phyloP scores from a whole-genome alignment of 1,284 basidiomycete species.

The Cryptococcus sp. region DNA sequence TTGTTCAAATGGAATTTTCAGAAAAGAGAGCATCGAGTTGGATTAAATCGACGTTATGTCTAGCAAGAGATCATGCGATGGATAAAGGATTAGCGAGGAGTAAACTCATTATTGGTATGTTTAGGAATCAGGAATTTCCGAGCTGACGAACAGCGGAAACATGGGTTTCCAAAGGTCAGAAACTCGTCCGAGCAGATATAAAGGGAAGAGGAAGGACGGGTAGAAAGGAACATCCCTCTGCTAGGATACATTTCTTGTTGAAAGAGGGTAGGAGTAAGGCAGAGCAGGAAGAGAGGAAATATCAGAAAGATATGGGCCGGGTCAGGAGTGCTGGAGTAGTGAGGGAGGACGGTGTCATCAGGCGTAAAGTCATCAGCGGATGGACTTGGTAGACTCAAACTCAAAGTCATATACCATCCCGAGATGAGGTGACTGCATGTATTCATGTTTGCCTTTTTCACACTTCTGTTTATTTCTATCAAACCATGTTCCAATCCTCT shows the following conservation, averaged over 20 bases:
- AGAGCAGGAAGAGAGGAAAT: conserved; percentile 62
- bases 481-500: neutral
- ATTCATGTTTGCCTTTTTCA: neutral
- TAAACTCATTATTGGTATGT: conserved; percentile 78
- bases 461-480: neutral
- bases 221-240: conserved; percentile 69
- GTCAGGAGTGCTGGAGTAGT: conserved; percentile 73
- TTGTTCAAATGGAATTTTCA: conserved; percentile 93
- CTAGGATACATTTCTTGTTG: conserved; percentile 72
- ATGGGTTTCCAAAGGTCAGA: conserved; percentile 85
- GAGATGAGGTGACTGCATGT: neutral
- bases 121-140: neutral
- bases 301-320: conserved; percentile 64
- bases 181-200: conserved; percentile 68
- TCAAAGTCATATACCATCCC: neutral
- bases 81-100: conserved; percentile 70
- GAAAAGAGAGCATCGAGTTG: conserved; percentile 78
- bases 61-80: conserved; percentile 82
- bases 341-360: conserved; percentile 71
- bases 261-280: conserved; percentile 76
- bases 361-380: conserved; percentile 59
- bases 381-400: conserved; percentile 86
- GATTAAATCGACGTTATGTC: conserved; percentile 80
- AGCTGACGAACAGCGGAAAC: conserved; percentile 62
- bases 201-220: conserved; percentile 81